These are phyloP conservation scores for Aspergillus nomiae DNA, from an alignment of 2,329 filamentous ascomycete species.

Conservation along the genomic window DNA sequence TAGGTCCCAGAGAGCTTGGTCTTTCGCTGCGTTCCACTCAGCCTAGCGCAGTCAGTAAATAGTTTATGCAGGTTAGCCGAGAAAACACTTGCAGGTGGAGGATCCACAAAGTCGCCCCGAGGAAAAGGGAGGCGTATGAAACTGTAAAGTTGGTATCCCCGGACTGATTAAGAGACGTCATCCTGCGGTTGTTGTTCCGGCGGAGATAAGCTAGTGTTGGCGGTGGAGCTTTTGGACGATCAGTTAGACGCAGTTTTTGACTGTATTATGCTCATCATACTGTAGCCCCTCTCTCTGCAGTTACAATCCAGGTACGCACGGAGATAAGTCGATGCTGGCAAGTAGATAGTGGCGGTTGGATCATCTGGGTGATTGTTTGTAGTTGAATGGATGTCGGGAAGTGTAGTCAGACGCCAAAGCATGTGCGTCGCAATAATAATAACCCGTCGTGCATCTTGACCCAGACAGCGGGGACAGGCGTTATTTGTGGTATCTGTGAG, in stretches of 20 bases:
- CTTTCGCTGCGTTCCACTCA: conserved; percentile 84
- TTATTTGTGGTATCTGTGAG: too few relatives aligned
- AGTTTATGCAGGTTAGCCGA: background rate
- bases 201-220: background rate
- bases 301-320: too few relatives aligned
- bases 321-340: background rate
- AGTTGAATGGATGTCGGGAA: background rate
- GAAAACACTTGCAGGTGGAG: conserved; percentile 67
- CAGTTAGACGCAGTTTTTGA: background rate
- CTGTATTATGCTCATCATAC: background rate
- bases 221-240: background rate
- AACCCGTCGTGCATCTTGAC: background rate
- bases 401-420: background rate
- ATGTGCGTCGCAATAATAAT: conserved; percentile 4
- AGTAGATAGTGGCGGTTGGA: background rate
- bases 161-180: conserved; percentile 18
- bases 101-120: conserved; percentile 85
- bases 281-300: background rate
- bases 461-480: background rate
- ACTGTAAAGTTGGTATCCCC: conserved; percentile 61
- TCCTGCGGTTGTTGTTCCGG: conserved; percentile 2
- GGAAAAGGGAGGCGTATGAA: conserved; percentile 86
- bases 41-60: conserved; percentile 57
- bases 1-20: conserved; percentile 86
- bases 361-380: background rate